Evolutionary conservation across 2,329 filamentous ascomycete genomes (phyloP), one percentile per base, ranked within the genome.

Genomic region (Aspergillus tubingensis): DNA sequence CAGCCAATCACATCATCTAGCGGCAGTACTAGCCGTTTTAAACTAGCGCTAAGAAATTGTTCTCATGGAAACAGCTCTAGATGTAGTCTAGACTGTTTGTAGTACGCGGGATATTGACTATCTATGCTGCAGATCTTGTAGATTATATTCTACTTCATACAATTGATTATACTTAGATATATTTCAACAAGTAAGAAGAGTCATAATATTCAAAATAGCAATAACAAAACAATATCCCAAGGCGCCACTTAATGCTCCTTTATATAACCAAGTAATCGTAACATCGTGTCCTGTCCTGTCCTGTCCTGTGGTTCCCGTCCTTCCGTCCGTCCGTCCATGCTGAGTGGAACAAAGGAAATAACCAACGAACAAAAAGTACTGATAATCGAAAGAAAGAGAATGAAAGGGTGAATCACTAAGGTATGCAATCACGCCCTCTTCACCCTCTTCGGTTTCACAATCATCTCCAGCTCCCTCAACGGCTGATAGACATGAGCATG

Each of bases 401-500:
- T 36, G 11, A 15, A 36, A 2, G n/a, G 41, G 3, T 3, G 8
- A 21, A 50, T 6, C 5, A 23, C 5, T 1, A 5, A 21, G 17
- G 6, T 1, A 36, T 17, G n/a, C 0, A 19, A 21, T 54, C 30
- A 58, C 32, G 32, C 25, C 25, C 10, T 38, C 47, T 52, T 62
- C 38, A 23, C 32, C 3, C 32, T n/a, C 25, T 47, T 43, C 36
- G 25, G 13, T 2, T 51, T 51, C 36, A 60, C 47, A 6, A 66
- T 49, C 53, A 54, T 30, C 21, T 62, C 57, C 25, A 69, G 11
- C 39, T 65, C 65, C 30, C 58, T 77, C 21, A 76, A 58, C 0
- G 85, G 85, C 79, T 82, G 85, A 65, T 84, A 86, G 3, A 85
- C 73, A 64, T 86, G 83, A 60, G 84, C 84, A 54, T 86, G 72